phyloP scores from a whole-genome alignment of 1,284 basidiomycete species.

The Sporisorium reilianum region DNA sequence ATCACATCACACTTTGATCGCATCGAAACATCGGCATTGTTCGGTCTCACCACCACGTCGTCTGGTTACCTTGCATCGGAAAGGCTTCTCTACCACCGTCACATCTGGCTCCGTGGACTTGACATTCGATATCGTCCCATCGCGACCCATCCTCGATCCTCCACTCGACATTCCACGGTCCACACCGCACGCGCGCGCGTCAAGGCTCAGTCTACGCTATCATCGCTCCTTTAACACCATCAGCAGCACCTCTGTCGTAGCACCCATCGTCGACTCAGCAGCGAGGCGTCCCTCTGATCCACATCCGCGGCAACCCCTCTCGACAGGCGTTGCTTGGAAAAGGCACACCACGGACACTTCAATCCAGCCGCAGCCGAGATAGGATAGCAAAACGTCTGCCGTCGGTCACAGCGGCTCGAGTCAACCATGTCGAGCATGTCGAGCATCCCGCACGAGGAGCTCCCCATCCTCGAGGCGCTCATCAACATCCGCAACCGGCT shows the following conservation, averaged over 20 bases:
- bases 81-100: background rate
- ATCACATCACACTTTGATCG: constrained; percentile 14
- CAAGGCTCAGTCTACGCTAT: constrained; percentile 7
- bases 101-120: constrained; percentile 1
- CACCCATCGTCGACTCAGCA: background rate
- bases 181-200: background rate
- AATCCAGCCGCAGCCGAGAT: background rate
- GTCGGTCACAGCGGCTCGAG: constrained; percentile 4
- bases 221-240: background rate
- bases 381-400: constrained; percentile 2
- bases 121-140: background rate
- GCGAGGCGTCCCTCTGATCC: background rate
- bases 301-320: background rate
- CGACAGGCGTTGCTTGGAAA: background rate
- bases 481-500: constrained; percentile 90
- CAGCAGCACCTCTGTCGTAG: background rate
- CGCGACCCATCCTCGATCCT: background rate
- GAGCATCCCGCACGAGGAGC: constrained; percentile 73
- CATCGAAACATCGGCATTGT: constrained; percentile 1
- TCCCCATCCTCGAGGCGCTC: constrained; percentile 92
- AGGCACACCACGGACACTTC: background rate
- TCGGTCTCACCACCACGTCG: background rate
- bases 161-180: background rate
- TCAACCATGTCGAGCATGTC: constrained; percentile 59
- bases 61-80: background rate